Percentiles rank a stretch among this genome's conserved stretches.
Evolutionary conservation across 345 rosid genomes (phyloP).

Genomic region (Microcos paniculata): DNA sequence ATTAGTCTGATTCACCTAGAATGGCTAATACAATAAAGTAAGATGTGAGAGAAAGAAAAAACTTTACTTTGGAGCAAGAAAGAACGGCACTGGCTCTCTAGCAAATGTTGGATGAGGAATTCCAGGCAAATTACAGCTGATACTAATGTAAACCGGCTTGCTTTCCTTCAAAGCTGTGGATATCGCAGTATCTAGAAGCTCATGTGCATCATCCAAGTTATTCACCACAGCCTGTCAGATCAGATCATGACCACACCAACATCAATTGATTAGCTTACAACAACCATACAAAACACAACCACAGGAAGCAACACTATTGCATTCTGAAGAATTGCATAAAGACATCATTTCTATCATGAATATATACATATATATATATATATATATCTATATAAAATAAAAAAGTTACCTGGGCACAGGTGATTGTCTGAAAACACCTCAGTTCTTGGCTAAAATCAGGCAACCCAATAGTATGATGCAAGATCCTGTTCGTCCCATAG

Average conservation of each 20-base stretch:
- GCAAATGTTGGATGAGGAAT: conserved; percentile 63
- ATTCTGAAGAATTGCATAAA: background rate
- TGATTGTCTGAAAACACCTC: conserved; percentile 58
- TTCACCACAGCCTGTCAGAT: conserved; percentile 60
- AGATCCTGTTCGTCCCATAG: conserved; percentile 60
- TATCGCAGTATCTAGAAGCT: conserved; percentile 62
- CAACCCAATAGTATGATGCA: conserved; percentile 76
- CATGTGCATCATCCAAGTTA: conserved; percentile 73
- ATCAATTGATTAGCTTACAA: background rate
- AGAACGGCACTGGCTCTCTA: conserved; percentile 68
- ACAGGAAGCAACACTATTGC: no score
- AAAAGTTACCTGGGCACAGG: conserved; percentile 51
- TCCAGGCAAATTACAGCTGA: conserved; percentile 63
- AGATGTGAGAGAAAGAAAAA: conserved; percentile 9
- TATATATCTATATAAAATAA: no score
- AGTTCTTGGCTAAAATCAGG: conserved; percentile 71
- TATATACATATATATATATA: no score
- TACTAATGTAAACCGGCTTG: conserved; percentile 69
- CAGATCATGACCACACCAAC: background rate
- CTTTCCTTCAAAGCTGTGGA: conserved; percentile 77
- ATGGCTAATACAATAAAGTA: background rate
- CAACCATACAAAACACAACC: background rate
- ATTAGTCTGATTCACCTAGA: background rate
- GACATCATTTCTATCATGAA: background rate
- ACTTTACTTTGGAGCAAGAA: conserved; percentile 50